Evolutionary conservation across 306 rosid species (phyloP).

Genomic region (Dalbergia cultrata): DNA sequence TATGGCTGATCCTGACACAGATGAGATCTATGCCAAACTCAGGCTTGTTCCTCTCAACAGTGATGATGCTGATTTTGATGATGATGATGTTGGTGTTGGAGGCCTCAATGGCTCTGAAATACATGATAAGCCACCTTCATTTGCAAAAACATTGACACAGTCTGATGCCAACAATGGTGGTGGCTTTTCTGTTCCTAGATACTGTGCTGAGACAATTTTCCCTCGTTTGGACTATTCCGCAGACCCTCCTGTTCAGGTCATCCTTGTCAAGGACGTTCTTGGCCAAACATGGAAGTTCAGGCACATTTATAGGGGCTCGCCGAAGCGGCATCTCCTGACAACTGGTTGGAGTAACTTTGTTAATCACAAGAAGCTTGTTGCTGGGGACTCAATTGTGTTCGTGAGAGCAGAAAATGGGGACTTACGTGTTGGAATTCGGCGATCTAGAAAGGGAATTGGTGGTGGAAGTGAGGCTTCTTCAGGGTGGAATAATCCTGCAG

Average conservation of each 20-base stretch:
- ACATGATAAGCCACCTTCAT: conserved; percentile 77
- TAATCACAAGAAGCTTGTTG: conserved; percentile 90
- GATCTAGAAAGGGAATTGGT: conserved; percentile 81
- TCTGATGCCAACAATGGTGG: conserved; percentile 99
- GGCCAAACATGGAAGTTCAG: conserved; percentile 93
- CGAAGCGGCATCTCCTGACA: conserved; percentile 91
- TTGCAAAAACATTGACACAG: conserved; percentile 90
- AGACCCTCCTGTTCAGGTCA: conserved; percentile 87
- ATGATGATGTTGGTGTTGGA: conserved; percentile 55
- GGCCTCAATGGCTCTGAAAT: conserved; percentile 61
- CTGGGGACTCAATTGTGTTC: conserved; percentile 92
- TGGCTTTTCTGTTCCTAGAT: conserved; percentile 93
- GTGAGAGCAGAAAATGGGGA: conserved; percentile 86
- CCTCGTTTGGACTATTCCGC: conserved; percentile 83
- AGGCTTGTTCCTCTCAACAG: conserved; percentile 62
- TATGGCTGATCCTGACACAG: conserved; percentile 89
- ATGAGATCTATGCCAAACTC: conserved; percentile 82
- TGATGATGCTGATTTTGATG: conserved; percentile 55
- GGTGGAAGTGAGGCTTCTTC: conserved; percentile 71
- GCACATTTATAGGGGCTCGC: conserved; percentile 96
- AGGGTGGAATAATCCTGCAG: conserved; percentile 81
- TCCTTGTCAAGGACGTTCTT: conserved; percentile 89
- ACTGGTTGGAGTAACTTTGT: conserved; percentile 99
- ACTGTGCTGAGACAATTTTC: conserved; percentile 90
- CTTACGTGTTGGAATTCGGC: conserved; percentile 84